Conservation (phyloP, 345 rosid species). For the Draba incana region DNA sequence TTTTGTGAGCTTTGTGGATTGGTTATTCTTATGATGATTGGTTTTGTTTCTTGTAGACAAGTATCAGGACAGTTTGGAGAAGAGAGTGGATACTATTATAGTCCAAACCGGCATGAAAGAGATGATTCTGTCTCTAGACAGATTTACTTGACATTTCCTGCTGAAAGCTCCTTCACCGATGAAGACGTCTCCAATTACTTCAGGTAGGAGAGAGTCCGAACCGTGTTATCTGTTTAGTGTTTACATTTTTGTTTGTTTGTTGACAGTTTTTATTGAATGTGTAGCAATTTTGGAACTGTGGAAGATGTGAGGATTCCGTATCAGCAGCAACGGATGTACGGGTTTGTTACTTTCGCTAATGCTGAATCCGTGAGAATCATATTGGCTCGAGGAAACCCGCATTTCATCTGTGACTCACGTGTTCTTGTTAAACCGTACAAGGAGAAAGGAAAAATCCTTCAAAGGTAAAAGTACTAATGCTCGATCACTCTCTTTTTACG, state of each 20-base stretch:
- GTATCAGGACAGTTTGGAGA: conserved; percentile 22
- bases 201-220: conserved; percentile 41
- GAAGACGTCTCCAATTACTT: conserved; percentile 88
- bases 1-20: background rate
- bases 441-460: conserved; percentile 87
- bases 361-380: conserved; percentile 81
- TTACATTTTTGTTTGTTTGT: conserved; percentile 21
- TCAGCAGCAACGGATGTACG: conserved; percentile 93
- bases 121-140: conserved; percentile 60
- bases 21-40: no score
- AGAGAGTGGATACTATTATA: conserved; percentile 22
- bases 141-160: conserved; percentile 92
- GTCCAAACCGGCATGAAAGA: conserved; percentile 27
- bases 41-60: conserved; percentile 20
- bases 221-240: background rate
- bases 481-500: background rate
- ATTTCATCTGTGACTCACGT: conserved; percentile 85
- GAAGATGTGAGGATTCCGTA: conserved; percentile 94
- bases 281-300: conserved; percentile 79
- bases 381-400: conserved; percentile 84
- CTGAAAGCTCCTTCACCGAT: conserved; percentile 84
- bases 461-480: conserved; percentile 43
- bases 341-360: conserved; percentile 80
- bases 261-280: conserved; percentile 27
- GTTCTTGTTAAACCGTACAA: conserved; percentile 94